Evolutionary conservation across 805 yeast genomes (phyloP), one percentile per base, ranked within the genome.

Genomic region (Teunomyces funiuensis): DNA sequence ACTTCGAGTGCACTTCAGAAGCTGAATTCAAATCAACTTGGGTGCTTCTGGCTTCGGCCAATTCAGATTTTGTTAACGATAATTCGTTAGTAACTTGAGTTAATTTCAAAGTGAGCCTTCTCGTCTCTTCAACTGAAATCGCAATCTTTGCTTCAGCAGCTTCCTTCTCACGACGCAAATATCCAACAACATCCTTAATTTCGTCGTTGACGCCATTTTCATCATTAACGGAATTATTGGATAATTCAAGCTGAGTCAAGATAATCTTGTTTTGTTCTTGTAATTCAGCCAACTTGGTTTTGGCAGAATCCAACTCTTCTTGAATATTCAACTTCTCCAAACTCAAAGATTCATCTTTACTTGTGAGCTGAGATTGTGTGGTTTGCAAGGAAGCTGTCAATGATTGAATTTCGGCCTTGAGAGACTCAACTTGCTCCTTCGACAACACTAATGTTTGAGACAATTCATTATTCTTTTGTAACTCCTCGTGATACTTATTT

Each of bases 121-220:
- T 69, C 42, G 74, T 73, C 50, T 85, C 93, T 43, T 80, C 77
- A 8, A 63, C 57, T 16, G 59, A 47, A 7, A 50, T 45, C 1
- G 46, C 15, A 3, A 53, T 65, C 51, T 82, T 85, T 6, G 80
- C 74, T 36, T 80, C 83, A 1, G 82, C 71, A 4, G 82, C 69
- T 47, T 88, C 95, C 53, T 83, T 85, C 50, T 87, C 95, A 46
- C 83, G 79, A 34, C 90, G 82, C 43, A 88, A 65, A 52, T 76
- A 82, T 1, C 72, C 57, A 26, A 88, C 64, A 19, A 88, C 73
- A 47, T 82, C 82, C 38, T 60, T 60, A 6, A 49, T 28, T 6
- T 38, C 41, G 16, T 27, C 28, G n/a, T 14, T 34, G 18, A 52
- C 33, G 10, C 28, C 22, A 36, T 52, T 51, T 25, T 51, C 36